These are phyloP conservation scores for Phoma sp. DNA, from an alignment of 2,329 filamentous ascomycete genomes.

Conservation along the genomic window DNA sequence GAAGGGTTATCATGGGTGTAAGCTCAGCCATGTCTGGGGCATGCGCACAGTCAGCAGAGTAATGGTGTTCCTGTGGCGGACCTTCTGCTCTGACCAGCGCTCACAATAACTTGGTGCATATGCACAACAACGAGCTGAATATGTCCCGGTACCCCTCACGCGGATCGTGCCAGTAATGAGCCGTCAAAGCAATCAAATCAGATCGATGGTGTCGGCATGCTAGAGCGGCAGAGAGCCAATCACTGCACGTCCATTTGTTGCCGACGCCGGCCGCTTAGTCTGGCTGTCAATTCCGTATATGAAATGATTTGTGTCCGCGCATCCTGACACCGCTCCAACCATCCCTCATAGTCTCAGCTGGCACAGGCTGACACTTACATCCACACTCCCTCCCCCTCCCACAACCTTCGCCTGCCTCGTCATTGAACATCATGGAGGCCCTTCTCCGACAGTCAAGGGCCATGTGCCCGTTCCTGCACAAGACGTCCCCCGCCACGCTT, in stretches of 20 bases:
- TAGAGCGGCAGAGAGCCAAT: conserved; percentile 29
- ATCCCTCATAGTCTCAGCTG: conserved; percentile 5
- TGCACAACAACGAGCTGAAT: conserved; percentile 8
- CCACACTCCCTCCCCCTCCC: not conserved
- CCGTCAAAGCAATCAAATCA: conserved; percentile 24
- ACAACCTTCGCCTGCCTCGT: conserved; percentile 4
- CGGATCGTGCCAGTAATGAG: conserved; percentile 19
- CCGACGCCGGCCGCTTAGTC: conserved; percentile 29
- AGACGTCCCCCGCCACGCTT: conserved; percentile 88
- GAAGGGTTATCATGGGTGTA: too few relatives aligned
- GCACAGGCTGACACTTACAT: not conserved
- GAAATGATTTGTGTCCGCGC: conserved; percentile 32
- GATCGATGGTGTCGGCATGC: conserved; percentile 24
- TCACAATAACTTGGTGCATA: conserved; percentile 1
- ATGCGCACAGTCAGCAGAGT: not conserved
- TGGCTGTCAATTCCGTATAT: conserved; percentile 25
- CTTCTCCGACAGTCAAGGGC: conserved; percentile 93
- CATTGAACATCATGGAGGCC: conserved; percentile 74
- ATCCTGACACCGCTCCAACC: conserved; percentile 19
- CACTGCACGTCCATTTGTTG: conserved; percentile 29
- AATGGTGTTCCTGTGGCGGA: not conserved
- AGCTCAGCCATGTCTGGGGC: not conserved
- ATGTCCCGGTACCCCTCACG: conserved; percentile 12
- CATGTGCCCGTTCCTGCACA: conserved; percentile 97
- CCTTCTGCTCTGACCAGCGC: not conserved